These are phyloP conservation scores for Sisymbrium altissimum DNA, from an alignment of 345 rosid genomes.

Conservation along the genomic window DNA sequence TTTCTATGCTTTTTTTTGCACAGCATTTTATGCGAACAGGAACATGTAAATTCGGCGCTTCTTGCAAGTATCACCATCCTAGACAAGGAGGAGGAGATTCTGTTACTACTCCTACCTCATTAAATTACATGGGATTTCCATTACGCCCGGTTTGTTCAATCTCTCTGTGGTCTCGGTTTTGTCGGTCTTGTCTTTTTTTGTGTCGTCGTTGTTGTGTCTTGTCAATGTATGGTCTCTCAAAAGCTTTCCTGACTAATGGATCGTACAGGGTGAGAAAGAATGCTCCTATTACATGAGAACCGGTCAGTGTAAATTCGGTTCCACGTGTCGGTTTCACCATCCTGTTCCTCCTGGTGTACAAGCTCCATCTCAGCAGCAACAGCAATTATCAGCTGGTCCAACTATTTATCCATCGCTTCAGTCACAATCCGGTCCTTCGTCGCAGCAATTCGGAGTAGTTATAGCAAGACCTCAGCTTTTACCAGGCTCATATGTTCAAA, in stretches of 20 bases:
- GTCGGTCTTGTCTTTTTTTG: background rate
- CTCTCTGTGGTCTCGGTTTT: background rate
- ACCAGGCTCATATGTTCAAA: slow-evolving; percentile 64
- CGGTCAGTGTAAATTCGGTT: slow-evolving; percentile 85
- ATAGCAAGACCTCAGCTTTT: slow-evolving; percentile 70
- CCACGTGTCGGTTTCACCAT: slow-evolving; percentile 85
- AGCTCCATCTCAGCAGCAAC: slow-evolving; percentile 34
- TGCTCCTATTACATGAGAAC: slow-evolving; percentile 88
- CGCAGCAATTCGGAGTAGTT: slow-evolving; percentile 71
- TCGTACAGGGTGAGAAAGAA: slow-evolving; percentile 79
- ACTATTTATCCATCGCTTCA: slow-evolving; percentile 55
- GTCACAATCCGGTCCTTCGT: slow-evolving; percentile 54
- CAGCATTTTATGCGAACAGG: slow-evolving; percentile 92
- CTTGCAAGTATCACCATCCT: slow-evolving; percentile 95
- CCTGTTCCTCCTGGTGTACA: slow-evolving; percentile 58
- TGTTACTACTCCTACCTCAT: slow-evolving; percentile 39
- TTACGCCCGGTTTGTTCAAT: slow-evolving; percentile 70
- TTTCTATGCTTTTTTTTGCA: slow-evolving; percentile 7
- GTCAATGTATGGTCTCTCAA: slow-evolving; percentile 2
- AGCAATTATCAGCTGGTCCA: slow-evolving; percentile 44
- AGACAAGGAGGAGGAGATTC: slow-evolving; percentile 57
- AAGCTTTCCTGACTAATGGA: background rate
- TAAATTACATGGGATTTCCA: slow-evolving; percentile 77
- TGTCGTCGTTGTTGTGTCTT: background rate
- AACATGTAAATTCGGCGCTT: slow-evolving; percentile 85